Evolutionary conservation across 192 early-diverging fungal species (phyloP).

Genomic region (Coemansia sp.): DNA sequence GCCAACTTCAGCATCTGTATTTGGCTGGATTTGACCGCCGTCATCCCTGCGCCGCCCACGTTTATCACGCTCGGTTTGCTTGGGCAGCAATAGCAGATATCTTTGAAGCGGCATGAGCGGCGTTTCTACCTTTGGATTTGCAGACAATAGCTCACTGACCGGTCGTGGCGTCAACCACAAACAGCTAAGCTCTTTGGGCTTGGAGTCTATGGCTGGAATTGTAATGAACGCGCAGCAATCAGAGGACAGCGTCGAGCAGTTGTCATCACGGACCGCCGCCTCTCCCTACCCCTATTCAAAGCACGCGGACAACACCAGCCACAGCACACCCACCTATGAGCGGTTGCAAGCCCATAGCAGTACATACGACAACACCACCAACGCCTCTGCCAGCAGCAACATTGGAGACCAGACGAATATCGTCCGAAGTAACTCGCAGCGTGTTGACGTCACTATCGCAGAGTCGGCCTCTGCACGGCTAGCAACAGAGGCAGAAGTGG

Average conservation of each 20-base stretch:
- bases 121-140: constrained; percentile 14
- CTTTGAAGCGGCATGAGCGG: constrained; percentile 8
- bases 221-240: constrained; percentile 37
- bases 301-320: background rate
- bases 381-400: background rate
- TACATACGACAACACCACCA: background rate
- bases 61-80: background rate
- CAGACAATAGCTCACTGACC: constrained; percentile 9
- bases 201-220: constrained; percentile 44
- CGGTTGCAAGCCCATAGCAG: background rate
- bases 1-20: background rate
- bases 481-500: background rate
- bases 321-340: background rate
- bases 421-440: constrained; percentile 11
- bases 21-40: background rate
- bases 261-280: constrained; percentile 25
- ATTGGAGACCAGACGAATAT: background rate
- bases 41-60: background rate
- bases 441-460: background rate
- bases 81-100: constrained; percentile 7
- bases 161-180: constrained; percentile 9
- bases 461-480: too few species aligned
- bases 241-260: constrained; percentile 33
- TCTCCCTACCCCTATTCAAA: constrained; percentile 39
- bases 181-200: constrained; percentile 9